Percentiles rank a stretch among this genome's conserved stretches.
phyloP scores from a whole-genome alignment of 345 rosid genomes.

The Excoecaria agallocha region DNA sequence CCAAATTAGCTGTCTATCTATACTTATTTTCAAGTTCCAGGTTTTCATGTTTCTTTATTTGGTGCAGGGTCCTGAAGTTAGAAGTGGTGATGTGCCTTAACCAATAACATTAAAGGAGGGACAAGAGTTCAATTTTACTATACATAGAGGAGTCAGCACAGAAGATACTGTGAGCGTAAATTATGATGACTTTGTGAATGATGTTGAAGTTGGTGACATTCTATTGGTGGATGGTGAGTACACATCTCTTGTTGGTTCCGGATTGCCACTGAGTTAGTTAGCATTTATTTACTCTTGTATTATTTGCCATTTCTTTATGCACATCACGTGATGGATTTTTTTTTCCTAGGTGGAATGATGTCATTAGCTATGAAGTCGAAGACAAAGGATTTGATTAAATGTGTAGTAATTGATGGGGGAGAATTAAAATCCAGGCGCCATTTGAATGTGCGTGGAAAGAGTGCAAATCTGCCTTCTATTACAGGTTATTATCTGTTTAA shows the following conservation, averaged over 20 bases:
- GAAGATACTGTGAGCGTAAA: conserved; percentile 87
- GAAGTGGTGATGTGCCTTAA: conserved; percentile 93
- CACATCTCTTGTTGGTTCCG: neutral
- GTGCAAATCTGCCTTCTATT: conserved; percentile 92
- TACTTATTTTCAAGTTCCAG: neutral
- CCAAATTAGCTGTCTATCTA: neutral
- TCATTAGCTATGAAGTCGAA: conserved; percentile 80
- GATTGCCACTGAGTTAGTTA: neutral
- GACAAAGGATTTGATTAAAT: conserved; percentile 66
- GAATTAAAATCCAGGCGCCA: conserved; percentile 97
- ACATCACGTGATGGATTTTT: neutral
- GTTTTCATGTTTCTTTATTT: conserved; percentile 12
- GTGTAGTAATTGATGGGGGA: conserved; percentile 82
- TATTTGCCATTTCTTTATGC: neutral
- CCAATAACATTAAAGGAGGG: conserved; percentile 77
- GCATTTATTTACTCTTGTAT: no score
- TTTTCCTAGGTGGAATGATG: conserved; percentile 92
- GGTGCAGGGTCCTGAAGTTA: conserved; percentile 92
- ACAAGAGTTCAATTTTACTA: conserved; percentile 85
- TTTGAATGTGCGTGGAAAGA: conserved; percentile 94
- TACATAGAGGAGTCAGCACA: conserved; percentile 70
- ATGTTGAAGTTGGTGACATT: conserved; percentile 82
- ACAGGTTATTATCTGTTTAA: conserved; percentile 53
- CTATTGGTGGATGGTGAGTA: conserved; percentile 84
- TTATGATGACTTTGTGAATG: conserved; percentile 85